Evolutionary conservation across 2,329 filamentous ascomycete genomes (phyloP).

Genomic region (Orbilia oligospora): DNA sequence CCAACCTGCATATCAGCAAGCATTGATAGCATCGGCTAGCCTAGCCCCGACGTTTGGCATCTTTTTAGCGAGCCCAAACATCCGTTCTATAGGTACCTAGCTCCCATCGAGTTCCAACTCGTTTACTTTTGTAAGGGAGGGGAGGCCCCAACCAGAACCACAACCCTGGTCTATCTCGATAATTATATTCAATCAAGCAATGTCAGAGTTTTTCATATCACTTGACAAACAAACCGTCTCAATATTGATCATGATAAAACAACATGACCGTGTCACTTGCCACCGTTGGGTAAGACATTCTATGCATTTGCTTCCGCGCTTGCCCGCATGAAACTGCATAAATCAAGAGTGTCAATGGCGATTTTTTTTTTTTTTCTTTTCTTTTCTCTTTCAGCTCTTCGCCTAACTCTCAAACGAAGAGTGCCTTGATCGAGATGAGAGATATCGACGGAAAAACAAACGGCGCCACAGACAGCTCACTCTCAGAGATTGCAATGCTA

Average conservation of each 20-base stretch:
- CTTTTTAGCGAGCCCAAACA: constrained; percentile 27
- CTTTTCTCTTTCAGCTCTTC: constrained; percentile 10
- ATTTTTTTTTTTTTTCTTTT: too few species aligned
- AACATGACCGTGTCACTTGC: constrained; percentile 47
- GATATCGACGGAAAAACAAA: constrained; percentile 14
- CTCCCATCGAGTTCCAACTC: background rate
- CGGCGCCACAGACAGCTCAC: constrained; percentile 33
- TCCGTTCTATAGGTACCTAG: constrained; percentile 18
- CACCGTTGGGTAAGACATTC: constrained; percentile 37
- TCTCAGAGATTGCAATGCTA: constrained; percentile 33
- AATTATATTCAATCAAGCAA: constrained; percentile 24
- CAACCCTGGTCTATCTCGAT: constrained; percentile 10
- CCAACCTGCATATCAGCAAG: constrained; percentile 20
- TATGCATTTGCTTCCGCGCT: constrained; percentile 32
- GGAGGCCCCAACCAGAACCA: background rate
- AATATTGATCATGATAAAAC: constrained; percentile 27
- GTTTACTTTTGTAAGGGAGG: background rate
- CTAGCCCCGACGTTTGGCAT: constrained; percentile 27
- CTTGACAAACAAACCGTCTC: constrained; percentile 15
- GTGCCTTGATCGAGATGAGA: constrained; percentile 1
- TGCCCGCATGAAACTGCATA: constrained; percentile 24
- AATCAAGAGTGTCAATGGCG: constrained; percentile 17
- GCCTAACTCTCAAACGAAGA: constrained; percentile 3
- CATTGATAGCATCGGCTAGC: constrained; percentile 33
- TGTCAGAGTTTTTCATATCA: constrained; percentile 18